Evolutionary conservation across 768 basidiomycete genomes (phyloP), one percentile per base, ranked within the genome.

Genomic region (Mycena sanguinolenta): DNA sequence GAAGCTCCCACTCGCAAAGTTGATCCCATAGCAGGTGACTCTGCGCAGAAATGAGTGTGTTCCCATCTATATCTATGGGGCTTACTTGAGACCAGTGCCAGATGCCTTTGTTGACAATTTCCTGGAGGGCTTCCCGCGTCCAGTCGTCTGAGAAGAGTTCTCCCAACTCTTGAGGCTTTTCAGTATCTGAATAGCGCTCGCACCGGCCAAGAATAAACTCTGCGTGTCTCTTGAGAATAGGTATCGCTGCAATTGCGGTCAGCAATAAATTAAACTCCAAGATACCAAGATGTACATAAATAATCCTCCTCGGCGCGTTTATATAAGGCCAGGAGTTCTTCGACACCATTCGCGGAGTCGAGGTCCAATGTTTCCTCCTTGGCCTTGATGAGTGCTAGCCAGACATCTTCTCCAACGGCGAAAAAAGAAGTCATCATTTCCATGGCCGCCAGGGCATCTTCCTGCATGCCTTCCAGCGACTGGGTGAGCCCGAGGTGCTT

Each of bases 1-100:
- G 88, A 53, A 92, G 75, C 75, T 93, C 92, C 92, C 94, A 96
- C 65, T 94, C 91, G 32, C 88, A 84, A 75, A 90, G 89, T 28
- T 83, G 66, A 68, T 93, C 89, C 93, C 93, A 97, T 14, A 97
- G 78, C 63, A 85, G 68, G 68, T 89, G 86, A 73, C 93, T 91
- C 95, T 96, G 75, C 12, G 67, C 44, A 21, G 59, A 55, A 59
- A 65, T 10, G 70, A 32, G 17, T 3, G 6, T 32, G 42, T 16
- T 38, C 14, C 36, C 13, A 14, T 17, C 39, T 17, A 14, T 14
- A 14, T 39, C 39, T 44, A 63, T 34, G 32, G 32, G 32, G 69
- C 79, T 65, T 71, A 91, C 95, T 85, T 91, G 81, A 10, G 87
- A 87, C 44, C 95, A 74, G 82, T 96, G 93, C 2, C 79, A 82